Percentiles rank a stretch among this genome's conserved stretches.
These are phyloP conservation scores for Citrus mangshanensis DNA, from an alignment of 345 rosid species.

Conservation along the genomic window DNA sequence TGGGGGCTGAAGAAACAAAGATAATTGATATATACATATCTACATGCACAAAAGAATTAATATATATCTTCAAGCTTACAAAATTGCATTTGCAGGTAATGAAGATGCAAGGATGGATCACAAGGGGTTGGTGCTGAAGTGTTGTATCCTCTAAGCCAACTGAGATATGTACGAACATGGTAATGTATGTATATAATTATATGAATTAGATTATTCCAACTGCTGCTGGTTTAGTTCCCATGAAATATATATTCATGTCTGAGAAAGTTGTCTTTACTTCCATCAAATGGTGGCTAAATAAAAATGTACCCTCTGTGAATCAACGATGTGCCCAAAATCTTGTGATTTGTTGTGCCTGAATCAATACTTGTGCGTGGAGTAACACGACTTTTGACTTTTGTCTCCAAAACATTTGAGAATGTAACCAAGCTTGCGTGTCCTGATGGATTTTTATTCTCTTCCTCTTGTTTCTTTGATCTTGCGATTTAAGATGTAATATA, in stretches of 20 bases:
- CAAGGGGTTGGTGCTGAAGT: constrained; percentile 70
- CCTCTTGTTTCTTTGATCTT: neutral
- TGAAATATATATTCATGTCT: constrained; percentile 10
- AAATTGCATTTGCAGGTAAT: constrained; percentile 52
- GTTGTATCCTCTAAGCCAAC: constrained; percentile 61
- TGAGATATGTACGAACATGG: constrained; percentile 11
- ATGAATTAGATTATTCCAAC: constrained; percentile 18
- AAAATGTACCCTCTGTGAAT: constrained; percentile 18
- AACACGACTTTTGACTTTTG: neutral
- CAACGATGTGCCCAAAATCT: neutral
- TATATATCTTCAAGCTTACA: neutral
- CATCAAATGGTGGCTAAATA: constrained; percentile 35
- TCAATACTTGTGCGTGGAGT: neutral
- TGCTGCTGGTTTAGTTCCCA: constrained; percentile 21
- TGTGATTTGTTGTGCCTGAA: constrained; percentile 2
- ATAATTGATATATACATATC: too few species aligned
- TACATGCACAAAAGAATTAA: neutral
- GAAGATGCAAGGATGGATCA: constrained; percentile 85
- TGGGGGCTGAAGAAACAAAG: neutral
- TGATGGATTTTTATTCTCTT: neutral
- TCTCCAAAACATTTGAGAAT: neutral
- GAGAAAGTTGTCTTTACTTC: constrained; percentile 23
- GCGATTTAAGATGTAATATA: neutral
- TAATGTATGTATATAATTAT: constrained; percentile 34
- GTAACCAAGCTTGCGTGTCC: neutral